Conservation (phyloP, 176 grass and related monocot genomes). For the Carex kokanica region DNA sequence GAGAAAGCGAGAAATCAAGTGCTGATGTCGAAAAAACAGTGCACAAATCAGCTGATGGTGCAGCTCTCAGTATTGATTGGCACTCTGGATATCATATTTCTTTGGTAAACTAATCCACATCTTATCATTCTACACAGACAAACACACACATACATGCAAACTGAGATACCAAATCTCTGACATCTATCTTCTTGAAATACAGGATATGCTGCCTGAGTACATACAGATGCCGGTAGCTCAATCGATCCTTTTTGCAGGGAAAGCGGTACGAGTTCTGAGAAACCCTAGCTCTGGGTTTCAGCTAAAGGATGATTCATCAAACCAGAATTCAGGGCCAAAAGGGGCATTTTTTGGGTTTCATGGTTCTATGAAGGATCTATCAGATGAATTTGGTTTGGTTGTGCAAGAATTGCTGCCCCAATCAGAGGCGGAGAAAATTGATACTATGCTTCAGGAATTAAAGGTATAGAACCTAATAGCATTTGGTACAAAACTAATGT, state of each 20-base stretch:
- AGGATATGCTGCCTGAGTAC: constrained; percentile 98
- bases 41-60: constrained; percentile 62
- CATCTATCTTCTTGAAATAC: constrained; percentile 29
- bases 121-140: background rate
- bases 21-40: constrained; percentile 56
- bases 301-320: constrained; percentile 44
- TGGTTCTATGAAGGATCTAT: constrained; percentile 48
- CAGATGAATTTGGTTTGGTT: constrained; percentile 46
- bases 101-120: constrained; percentile 60
- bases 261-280: constrained; percentile 89
- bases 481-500: background rate
- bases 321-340: constrained; percentile 46
- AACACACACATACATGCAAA: background rate
- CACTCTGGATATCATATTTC: constrained; percentile 92
- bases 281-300: constrained; percentile 73
- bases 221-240: constrained; percentile 90
- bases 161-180: constrained; percentile 8
- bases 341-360: constrained; percentile 53
- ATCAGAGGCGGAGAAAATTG: constrained; percentile 85
- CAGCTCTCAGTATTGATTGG: constrained; percentile 68
- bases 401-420: constrained; percentile 88
- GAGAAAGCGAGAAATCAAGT: constrained; percentile 50
- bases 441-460: constrained; percentile 80
- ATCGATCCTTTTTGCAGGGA: constrained; percentile 95
- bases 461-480: constrained; percentile 41